Evolutionary conservation across 495 filamentous ascomycete genomes (phyloP), one percentile per base, ranked within the genome.

Genomic region (Xylaria castorea): DNA sequence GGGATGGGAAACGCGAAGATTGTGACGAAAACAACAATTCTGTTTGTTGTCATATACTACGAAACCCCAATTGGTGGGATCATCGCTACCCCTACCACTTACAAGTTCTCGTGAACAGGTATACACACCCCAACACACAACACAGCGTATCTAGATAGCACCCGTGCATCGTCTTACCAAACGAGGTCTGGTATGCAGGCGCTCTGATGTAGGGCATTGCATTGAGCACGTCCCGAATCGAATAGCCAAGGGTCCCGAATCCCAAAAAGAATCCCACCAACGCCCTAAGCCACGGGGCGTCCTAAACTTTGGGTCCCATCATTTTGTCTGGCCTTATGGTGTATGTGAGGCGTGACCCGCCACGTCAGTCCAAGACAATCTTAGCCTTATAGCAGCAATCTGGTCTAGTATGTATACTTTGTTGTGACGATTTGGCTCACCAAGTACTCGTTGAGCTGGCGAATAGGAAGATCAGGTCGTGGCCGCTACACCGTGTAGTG

Each of bases 321-420:
- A 44, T 64, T 46, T 67, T n/a, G 46, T 66, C 46, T 67, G 46
- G 64, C 66, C n/a, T 50, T 42, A 51, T 25, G 22, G 50, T 32
- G 18, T 57, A 44, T 42, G 66, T 57, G 36, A 68, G 50, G 48
- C 66, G 50, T 68, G 36, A 36, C 34, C 50, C 66, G 66, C 66
- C 66, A 68, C 66, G 66, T 68, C 66, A 68, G 66, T 27, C 25
- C 12, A 44, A 68, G 66, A 42, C 34, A 57, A 27, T 57, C 34
- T 55, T 36, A 42, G n/a, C 14, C 5, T 42, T 55, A 68, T 30
- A 68, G 50, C 66, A 68, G 48, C 66, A 44, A 32, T 48, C 22
- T 65, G 5, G 27, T 27, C 14, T 25, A 42, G 61, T 27, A 38
- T 61, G 58, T 40, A 61, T 38, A 32, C n/a, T 38, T 58, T 36